Evolutionary conservation across 2,329 filamentous ascomycete species (phyloP).

Genomic region (Sclerotinia trifoliorum): DNA sequence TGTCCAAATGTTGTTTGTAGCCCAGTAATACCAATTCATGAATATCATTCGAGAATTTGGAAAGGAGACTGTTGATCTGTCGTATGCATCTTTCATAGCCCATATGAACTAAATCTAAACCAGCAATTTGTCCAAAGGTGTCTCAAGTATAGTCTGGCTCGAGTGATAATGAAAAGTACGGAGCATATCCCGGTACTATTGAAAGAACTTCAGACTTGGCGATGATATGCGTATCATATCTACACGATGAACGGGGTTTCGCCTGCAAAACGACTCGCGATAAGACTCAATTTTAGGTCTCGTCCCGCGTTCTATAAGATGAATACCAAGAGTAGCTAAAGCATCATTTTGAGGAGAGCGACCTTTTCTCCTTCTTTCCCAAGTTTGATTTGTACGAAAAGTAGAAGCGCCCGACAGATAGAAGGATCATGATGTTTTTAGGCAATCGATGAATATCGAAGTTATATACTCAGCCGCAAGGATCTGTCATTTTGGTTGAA

Average conservation of each 20-base stretch:
- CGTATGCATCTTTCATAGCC: neutral
- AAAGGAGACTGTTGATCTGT: neutral
- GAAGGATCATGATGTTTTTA: neutral
- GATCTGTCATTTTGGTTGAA: neutral
- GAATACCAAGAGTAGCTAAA: neutral
- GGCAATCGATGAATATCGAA: neutral
- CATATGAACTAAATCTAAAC: neutral
- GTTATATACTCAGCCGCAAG: slow-evolving; percentile 1
- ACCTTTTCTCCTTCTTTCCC: neutral
- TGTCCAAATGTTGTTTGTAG: neutral
- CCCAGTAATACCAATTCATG: neutral
- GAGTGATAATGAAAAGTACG: neutral
- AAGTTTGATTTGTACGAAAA: neutral
- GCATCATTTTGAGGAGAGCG: neutral
- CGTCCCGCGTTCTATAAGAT: neutral
- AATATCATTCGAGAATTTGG: slow-evolving; percentile 4
- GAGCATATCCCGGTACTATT: slow-evolving; percentile 8
- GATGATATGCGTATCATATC: slow-evolving; percentile 1
- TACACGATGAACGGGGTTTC: neutral
- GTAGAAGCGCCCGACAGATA: neutral
- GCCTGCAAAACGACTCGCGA: slow-evolving; percentile 1
- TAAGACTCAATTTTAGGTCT: slow-evolving; percentile 2
- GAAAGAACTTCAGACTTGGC: slow-evolving; percentile 11
- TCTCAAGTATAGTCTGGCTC: neutral
- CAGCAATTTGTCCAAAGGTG: neutral